Evolutionary conservation across 2,329 filamentous ascomycete species (phyloP).

Genomic region (Ceratocystiopsis brevicomis): DNA sequence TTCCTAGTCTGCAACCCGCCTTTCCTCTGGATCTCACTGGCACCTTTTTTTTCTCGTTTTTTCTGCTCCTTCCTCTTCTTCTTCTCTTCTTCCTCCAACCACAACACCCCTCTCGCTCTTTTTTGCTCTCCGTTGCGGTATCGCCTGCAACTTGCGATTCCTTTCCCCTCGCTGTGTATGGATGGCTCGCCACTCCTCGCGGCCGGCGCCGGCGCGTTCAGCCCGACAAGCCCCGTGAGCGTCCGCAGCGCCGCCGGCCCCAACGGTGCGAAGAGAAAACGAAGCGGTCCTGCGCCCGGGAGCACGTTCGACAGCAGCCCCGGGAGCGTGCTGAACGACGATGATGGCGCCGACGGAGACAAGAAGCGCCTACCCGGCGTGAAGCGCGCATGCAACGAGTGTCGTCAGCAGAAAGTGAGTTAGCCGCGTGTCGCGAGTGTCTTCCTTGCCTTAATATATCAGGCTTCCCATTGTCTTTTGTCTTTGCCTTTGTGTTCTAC

Average conservation of each 20-base stretch:
- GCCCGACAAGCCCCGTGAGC: conserved; percentile 37
- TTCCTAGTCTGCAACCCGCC: no score
- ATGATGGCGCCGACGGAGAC: conserved; percentile 35
- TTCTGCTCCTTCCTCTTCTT: neutral
- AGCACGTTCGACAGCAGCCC: conserved; percentile 37
- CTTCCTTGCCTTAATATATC: no score
- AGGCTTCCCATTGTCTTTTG: no score
- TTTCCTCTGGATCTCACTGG: no score
- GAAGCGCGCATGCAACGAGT: conserved; percentile 71
- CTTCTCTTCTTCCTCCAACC: neutral
- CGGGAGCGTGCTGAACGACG: conserved; percentile 37
- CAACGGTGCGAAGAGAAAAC: conserved; percentile 39
- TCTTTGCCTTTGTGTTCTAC: no score
- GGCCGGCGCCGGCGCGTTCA: conserved; percentile 18
- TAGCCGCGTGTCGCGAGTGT: neutral
- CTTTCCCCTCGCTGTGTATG: conserved; percentile 12
- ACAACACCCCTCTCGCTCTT: neutral
- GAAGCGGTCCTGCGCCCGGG: conserved; percentile 19
- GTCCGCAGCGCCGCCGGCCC: conserved; percentile 26
- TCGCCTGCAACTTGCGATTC: neutral
- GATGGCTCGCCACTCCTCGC: conserved; percentile 18
- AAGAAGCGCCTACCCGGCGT: conserved; percentile 49
- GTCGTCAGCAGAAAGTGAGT: conserved; percentile 66
- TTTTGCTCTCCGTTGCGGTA: no score
- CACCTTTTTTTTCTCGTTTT: conserved; percentile 1